Evolutionary conservation across 139 green algal species (phyloP).

Genomic region (Chlamydomonas sp.): DNA sequence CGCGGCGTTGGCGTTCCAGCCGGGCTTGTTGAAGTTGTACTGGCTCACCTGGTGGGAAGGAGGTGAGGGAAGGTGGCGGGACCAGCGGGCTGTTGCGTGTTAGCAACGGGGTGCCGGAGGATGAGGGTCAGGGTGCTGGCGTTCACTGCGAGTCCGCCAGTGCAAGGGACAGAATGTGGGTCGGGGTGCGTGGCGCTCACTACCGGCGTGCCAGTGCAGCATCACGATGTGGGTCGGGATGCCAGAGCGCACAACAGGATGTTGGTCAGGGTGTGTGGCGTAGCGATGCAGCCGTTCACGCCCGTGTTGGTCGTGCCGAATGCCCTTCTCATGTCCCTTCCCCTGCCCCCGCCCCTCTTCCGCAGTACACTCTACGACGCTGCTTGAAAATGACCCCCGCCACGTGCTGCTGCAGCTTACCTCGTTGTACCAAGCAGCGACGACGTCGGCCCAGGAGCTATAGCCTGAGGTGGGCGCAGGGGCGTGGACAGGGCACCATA

Average conservation of each 20-base stretch:
- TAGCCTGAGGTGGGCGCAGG: background rate
- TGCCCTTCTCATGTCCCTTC: background rate
- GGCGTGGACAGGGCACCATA: background rate
- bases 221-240: background rate
- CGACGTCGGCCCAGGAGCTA: background rate
- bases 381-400: background rate
- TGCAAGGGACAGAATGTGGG: background rate
- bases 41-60: background rate
- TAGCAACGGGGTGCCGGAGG: too few relatives aligned
- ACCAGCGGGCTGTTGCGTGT: background rate
- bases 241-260: background rate
- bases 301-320: background rate
- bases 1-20: constrained; percentile 7
- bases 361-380: background rate
- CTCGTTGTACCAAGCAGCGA: constrained; percentile 10
- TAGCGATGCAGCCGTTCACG: background rate
- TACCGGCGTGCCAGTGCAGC: background rate
- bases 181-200: background rate
- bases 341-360: background rate
- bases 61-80: background rate
- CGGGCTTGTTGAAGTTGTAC: constrained; percentile 1
- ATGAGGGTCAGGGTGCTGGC: background rate
- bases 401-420: background rate
- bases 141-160: background rate
- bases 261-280: background rate